Evolutionary conservation across 768 basidiomycete species (phyloP), one percentile per base, ranked within the genome.

Genomic region (Collybia nuda): DNA sequence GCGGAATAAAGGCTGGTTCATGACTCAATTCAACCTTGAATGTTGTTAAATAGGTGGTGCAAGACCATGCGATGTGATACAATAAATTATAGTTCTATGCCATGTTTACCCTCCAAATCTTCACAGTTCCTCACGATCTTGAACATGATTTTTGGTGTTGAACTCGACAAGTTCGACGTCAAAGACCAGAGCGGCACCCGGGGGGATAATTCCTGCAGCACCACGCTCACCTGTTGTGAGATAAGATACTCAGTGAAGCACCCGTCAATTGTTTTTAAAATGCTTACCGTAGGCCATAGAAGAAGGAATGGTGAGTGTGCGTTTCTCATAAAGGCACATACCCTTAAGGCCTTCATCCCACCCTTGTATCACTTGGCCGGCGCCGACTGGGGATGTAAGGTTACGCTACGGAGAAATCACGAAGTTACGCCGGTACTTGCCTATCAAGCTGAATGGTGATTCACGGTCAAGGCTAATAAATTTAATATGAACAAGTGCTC

Each of bases 281-380:
- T 40, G 75, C 88, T 50, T 49, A 93, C 94, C 93, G 58, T 97
- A 97, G 18, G 85, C 94, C 73, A 85, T 71, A 44, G 72, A 53
- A 5, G 91, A 62, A 12, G 94, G 94, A 53, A 98, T 96, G 21
- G 87, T 94, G 53, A 98, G 78, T 3, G 76, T 90, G 40, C 94
- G 86, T 75, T 91, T 93, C 74, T 97, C 94, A 52, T 80, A 74
- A 32, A 92, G 63, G 64, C 94, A 96, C 85, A 96, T 93, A 47
- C 87, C 89, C 35, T 79, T 50, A 42, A 93, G 81, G 56, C 90
- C 90, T 36, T 89, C 69, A 56, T 93, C 90, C 90, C 90, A 93
- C 14, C 90, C 90, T 56, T 76, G 76, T 64, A 93, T 93, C 45
- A 93, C 90, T 60, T 91, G 89, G 9, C 87, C 86, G 35, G 75